Conservation (phyloP, 2,329 filamentous ascomycete species). For the Diaporthe aspalathi region DNA sequence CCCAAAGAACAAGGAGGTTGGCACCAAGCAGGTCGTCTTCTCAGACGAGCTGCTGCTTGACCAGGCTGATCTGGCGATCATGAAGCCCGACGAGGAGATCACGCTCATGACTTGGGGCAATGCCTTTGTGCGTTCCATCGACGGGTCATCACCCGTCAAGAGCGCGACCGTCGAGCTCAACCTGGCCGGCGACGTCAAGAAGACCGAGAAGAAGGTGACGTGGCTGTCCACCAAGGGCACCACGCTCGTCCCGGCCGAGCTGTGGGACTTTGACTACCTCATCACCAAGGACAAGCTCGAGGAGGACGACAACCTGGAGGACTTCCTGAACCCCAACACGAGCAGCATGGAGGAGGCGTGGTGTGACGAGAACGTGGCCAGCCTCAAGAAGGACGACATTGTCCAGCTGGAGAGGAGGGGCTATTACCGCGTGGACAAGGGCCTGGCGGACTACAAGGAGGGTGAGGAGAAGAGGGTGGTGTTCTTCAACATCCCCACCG, state of each 20-base stretch:
- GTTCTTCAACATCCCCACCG: conserved; percentile 69
- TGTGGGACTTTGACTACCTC: conserved; percentile 95
- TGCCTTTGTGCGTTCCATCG: conserved; percentile 78
- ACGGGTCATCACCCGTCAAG: conserved; percentile 70
- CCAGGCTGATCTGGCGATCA: conserved; percentile 85
- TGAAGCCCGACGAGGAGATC: conserved; percentile 88
- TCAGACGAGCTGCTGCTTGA: conserved; percentile 82
- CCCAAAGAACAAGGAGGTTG: conserved; percentile 87
- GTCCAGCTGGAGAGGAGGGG: conserved; percentile 96
- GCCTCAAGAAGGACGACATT: conserved; percentile 87
- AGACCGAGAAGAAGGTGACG: conserved; percentile 95
- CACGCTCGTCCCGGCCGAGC: conserved; percentile 81
- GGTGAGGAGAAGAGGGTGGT: conserved; percentile 65
- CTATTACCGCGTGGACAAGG: conserved; percentile 87
- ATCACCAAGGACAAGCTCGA: conserved; percentile 95
- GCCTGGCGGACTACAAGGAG: conserved; percentile 60
- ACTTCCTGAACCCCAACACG: conserved; percentile 82
- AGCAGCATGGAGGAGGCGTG: conserved; percentile 79
- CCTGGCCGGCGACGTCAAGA: conserved; percentile 91
- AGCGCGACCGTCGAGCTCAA: conserved; percentile 86
- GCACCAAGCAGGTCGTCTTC: conserved; percentile 86
- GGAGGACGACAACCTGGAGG: conserved; percentile 86
- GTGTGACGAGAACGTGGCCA: conserved; percentile 83
- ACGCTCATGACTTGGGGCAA: conserved; percentile 98
- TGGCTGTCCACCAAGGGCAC: conserved; percentile 85